Evolutionary conservation across 2,329 filamentous ascomycete species (phyloP), one percentile per base, ranked within the genome.

Genomic region (Alternaria burnsii): DNA sequence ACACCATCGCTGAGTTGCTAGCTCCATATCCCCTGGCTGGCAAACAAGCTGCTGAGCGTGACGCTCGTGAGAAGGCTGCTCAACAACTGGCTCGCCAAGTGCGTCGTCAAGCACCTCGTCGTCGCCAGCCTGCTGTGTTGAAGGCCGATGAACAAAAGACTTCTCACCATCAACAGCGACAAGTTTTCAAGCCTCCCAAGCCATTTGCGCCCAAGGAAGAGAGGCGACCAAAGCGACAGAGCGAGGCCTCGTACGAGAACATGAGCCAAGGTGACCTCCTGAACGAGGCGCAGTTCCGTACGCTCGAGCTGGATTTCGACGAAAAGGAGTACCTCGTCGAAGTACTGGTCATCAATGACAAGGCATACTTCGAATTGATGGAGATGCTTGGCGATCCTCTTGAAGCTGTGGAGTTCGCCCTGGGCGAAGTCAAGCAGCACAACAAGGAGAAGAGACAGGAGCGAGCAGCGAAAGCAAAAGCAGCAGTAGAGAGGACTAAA

Each of bases 371-470:
- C 18, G 41, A 58, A 18, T 18, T 46, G 7, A 38, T 44, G 30
- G 28, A 11, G 5, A 46, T 22, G 18, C 41, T 58, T 5, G 47
- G 30, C 2, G 20, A 46, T 30, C 40, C 11, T 10, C 7, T 44
- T 6, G 48, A 40, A 18, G 55, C 47, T 12, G 26, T 34, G 24
- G 54, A 52, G 20, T 57, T 38, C 34, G 54, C 54, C 12, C 38
- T 26, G 38, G 28, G 54, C 1, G 46, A 41, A 16, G 28, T 57
- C 2, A 34, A 32, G 38, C 46, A 43, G 2, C 32, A 52, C n/a
- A 52, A 36, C 10, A 5, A 52, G 4, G 22, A 41, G 2, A 0
- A 14, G 24, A 36, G 48, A 24, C 30, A 7, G n/a, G 7, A 42
- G 6, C 40, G 40, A 3, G 40, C 20, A 3, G 40, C 7, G 16